Base-by-base conservation (phyloP, 2,329 filamentous ascomycete genomes). In the Arthrobotrys conoides region DNA sequence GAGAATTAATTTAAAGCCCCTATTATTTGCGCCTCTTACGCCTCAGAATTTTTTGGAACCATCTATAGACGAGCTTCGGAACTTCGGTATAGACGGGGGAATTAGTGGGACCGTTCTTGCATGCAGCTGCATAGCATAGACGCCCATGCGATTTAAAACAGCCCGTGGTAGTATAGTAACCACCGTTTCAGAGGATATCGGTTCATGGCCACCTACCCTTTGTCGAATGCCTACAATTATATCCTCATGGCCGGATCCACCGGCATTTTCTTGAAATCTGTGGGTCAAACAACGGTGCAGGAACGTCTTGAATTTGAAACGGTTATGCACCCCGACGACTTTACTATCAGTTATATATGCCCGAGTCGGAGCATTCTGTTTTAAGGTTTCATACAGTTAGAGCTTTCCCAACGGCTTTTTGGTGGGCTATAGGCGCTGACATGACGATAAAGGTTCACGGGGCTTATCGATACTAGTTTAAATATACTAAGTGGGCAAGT, bases 121-220 rank as follows among this genome's bases (percentile, higher is more conserved):
- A 55, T 59, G 30, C 24, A n/a, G 53, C 53, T 57, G 53, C 53
- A 57, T 57, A 16, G 53, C 53, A 59, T 59, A 59, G 53, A 38
- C 53, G 53, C 53, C 53, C 30, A 38, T 38, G 53, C 18, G 30
- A 38, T 36, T 22, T 36, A 59, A 30, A 36, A 59, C 51, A 12
- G 27, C 14, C 53, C 8, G 27, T 14, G 18, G 16, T 38, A 22
- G 30, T n/a, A 6, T 30, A 30, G 27, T 30, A 22, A 38, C 27
- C n/a, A 59, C 30, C 18, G 30, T 59, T 59, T 16, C 24, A 59
- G 6, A 22, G 1, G 6, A n/a, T 5, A 33, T 9, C 33, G 8
- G 10, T 9, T 33, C 14, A 41, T 41, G 38, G 16, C 14, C 14
- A 41, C 16, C 38, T 41, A 5, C 2, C 12, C 38, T 16, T 4